These are phyloP conservation scores for Leptomonas seymouri DNA, from an alignment of 208 protist genomes.

Conservation along the genomic window DNA sequence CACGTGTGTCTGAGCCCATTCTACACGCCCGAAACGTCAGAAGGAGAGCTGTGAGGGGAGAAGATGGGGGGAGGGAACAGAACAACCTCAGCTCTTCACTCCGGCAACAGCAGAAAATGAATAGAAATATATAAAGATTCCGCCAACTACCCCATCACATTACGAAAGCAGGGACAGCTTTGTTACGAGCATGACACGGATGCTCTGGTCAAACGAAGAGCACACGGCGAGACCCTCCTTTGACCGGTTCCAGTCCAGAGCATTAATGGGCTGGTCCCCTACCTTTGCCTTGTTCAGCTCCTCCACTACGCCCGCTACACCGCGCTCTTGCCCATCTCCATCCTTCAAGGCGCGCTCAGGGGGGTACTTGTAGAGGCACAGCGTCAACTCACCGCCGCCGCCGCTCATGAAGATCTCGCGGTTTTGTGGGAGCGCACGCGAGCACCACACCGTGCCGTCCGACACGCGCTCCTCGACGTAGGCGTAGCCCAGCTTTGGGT, in stretches of 20 bases:
- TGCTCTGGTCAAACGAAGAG: conserved; percentile 85
- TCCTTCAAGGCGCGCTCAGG: conserved; percentile 81
- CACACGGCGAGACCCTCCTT: conserved; percentile 88
- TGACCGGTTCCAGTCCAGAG: conserved; percentile 81
- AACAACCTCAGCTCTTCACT: too few relatives aligned
- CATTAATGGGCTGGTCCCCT: conserved; percentile 88
- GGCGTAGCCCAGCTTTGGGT: conserved; percentile 86
- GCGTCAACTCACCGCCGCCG: conserved; percentile 86
- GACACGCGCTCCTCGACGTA: conserved; percentile 86
- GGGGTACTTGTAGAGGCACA: conserved; percentile 92
- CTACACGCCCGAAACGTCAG: too few relatives aligned
- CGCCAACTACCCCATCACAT: neutral
- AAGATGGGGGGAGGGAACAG: too few relatives aligned
- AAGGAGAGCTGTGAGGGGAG: too few relatives aligned
- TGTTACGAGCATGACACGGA: conserved; percentile 88
- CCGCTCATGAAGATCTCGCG: conserved; percentile 90
- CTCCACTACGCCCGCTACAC: conserved; percentile 77
- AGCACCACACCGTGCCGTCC: conserved; percentile 89
- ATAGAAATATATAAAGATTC: too few relatives aligned
- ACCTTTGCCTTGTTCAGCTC: conserved; percentile 86
- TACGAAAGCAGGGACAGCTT: conserved; percentile 74
- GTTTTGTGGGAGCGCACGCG: conserved; percentile 90
- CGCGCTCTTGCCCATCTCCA: conserved; percentile 61
- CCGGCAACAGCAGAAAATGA: too few relatives aligned
- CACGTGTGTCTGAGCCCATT: too few relatives aligned